A percentile compares a stretch with the other conserved stretches of the same genome.
Conservation (phyloP, 495 filamentous ascomycete genomes). For the Aspergillus homomorphus region DNA sequence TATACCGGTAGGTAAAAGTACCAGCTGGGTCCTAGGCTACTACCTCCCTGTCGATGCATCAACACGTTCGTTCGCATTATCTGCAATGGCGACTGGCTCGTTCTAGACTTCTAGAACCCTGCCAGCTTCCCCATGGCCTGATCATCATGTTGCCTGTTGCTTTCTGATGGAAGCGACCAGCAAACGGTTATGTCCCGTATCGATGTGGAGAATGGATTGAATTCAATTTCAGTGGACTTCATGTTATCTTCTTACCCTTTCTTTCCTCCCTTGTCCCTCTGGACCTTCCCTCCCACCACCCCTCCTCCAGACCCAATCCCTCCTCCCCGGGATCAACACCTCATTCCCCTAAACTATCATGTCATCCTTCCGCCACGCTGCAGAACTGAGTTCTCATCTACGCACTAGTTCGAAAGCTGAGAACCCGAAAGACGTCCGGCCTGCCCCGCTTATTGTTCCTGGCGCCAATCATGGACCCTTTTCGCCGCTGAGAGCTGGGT, state of each 20-base stretch:
- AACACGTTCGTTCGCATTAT: not conserved
- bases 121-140: not conserved
- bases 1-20: no score
- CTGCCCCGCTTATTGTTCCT: constrained; percentile 12
- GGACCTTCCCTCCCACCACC: not conserved
- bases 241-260: not conserved
- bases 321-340: not conserved
- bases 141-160: not conserved
- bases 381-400: constrained; percentile 1
- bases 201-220: not conserved
- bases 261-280: not conserved
- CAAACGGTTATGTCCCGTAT: not conserved
- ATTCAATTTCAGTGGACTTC: not conserved
- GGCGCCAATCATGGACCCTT: constrained; percentile 5
- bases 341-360: not conserved
- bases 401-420: not conserved
- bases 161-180: not conserved
- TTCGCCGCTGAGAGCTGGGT: not conserved
- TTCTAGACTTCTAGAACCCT: not conserved
- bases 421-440: not conserved
- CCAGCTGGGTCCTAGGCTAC: no score
- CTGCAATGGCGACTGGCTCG: not conserved
- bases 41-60: not conserved
- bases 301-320: not conserved
- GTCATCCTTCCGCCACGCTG: not conserved